Conservation (phyloP, 2,329 filamentous ascomycete species). For the Exophiala alcalophila region DNA sequence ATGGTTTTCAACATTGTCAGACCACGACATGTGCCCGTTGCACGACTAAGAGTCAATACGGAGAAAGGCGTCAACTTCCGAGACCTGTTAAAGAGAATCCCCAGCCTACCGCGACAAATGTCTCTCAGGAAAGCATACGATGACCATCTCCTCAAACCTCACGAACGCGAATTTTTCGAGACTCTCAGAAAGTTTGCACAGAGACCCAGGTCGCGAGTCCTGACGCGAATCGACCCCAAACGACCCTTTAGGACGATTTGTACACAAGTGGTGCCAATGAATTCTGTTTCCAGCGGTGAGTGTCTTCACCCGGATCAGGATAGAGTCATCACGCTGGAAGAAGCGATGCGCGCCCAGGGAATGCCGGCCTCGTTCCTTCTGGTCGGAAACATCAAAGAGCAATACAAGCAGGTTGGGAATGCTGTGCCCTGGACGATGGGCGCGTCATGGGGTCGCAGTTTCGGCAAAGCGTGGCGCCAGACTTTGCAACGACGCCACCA, state of each 20-base stretch:
- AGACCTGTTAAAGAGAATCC: constrained; percentile 56
- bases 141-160: constrained; percentile 11
- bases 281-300: constrained; percentile 50
- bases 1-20: constrained; percentile 60
- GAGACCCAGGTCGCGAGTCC: constrained; percentile 27
- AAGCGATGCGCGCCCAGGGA: constrained; percentile 66
- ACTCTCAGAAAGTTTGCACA: constrained; percentile 28
- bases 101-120: constrained; percentile 45
- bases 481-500: constrained; percentile 2
- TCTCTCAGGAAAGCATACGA: constrained; percentile 24
- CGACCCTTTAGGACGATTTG: constrained; percentile 62
- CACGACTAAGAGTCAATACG: constrained; percentile 40
- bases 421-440: constrained; percentile 69
- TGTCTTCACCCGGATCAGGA: constrained; percentile 64
- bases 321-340: constrained; percentile 62
- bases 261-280: constrained; percentile 51
- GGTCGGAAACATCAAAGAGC: constrained; percentile 54
- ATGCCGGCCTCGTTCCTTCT: constrained; percentile 69
- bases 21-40: constrained; percentile 63
- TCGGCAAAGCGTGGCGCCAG: constrained; percentile 71
- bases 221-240: constrained; percentile 39
- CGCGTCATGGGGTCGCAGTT: constrained; percentile 60
- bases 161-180: constrained; percentile 36
- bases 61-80: constrained; percentile 34
- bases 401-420: constrained; percentile 71